Base-by-base conservation (phyloP, 306 rosid species). In the Fragaria nilgerrensis region DNA sequence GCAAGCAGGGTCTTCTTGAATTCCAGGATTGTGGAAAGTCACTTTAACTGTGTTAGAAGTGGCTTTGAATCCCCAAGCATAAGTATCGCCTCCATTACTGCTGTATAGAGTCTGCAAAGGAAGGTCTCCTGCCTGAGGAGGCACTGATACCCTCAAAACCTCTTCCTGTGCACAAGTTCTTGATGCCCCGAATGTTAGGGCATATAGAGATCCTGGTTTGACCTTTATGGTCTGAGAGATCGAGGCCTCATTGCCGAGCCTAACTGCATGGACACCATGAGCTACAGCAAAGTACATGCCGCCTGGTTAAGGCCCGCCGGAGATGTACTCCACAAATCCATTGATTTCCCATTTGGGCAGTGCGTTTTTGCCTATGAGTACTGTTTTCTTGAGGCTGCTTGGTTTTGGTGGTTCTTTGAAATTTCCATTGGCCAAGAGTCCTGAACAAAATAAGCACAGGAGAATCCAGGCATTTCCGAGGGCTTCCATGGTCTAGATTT, bases 91-190 rank as follows among this genome's bases (percentile, higher is more conserved):
- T 50, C 92, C 99, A 75, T 89, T 58, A 27, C 91, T 89, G 82
- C 80, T 90, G 77, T 95, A 95, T 7, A 95, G 77, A 5, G 99
- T 95, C 77, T 92, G 97, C 84, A 95, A 61, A 34, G 97, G 99
- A 82, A 95, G 92, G 72, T 91, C 97, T 9, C 99, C 97, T 1
- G 83, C 80, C 65, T 84, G 93, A 43, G 97, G 90, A 39, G 86
- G 89, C 62, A 91, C 94, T 8, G 89, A 76, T 77, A 95, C 90
- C 69, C 97, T 84, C 84, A 95, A 77, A 69, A 92, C 96, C 68
- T 95, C 99, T 15, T 91, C 97, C 77, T 95, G 99, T 12, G 99
- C 97, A 83, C 99, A 95, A 48, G 99, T 95, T 82, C 97, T 95
- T 23, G 99, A 92, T 64, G 99, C 99, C 9, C 92, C 94, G 62